These are phyloP conservation scores for Neophaeococcomyces mojaviensis DNA, from an alignment of 2,329 filamentous ascomycete genomes.

Conservation along the genomic window DNA sequence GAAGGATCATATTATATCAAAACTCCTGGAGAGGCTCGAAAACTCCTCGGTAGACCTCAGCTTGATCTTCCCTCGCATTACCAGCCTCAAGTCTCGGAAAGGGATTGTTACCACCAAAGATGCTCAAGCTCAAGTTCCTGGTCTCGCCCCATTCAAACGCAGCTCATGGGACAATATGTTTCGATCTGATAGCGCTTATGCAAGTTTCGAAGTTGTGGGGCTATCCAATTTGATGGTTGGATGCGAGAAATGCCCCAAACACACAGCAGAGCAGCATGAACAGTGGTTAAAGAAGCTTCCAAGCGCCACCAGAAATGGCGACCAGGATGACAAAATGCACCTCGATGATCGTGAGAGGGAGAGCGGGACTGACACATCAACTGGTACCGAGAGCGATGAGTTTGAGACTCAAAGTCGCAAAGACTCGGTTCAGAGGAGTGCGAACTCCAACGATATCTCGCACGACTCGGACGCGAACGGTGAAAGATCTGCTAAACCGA, in stretches of 20 bases:
- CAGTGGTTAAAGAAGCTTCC: constrained; percentile 2
- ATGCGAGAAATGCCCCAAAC: constrained; percentile 23
- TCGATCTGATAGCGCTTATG: constrained; percentile 15
- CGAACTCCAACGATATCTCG: too few species aligned
- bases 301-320: neutral
- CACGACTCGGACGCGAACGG: too few species aligned
- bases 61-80: constrained; percentile 49
- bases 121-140: constrained; percentile 47
- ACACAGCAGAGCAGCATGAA: constrained; percentile 7
- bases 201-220: neutral
- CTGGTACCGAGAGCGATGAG: too few species aligned
- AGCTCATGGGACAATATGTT: constrained; percentile 35
- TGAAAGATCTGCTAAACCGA: too few species aligned
- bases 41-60: constrained; percentile 48
- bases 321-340: neutral
- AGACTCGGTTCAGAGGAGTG: too few species aligned
- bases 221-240: constrained; percentile 6
- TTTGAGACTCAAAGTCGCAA: too few species aligned
- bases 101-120: constrained; percentile 39
- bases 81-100: constrained; percentile 39
- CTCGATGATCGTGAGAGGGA: too few species aligned
- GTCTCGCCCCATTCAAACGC: constrained; percentile 48
- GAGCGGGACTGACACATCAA: too few species aligned
- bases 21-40: constrained; percentile 53
- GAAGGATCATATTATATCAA: constrained; percentile 53